Evolutionary conservation across 2,329 filamentous ascomycete species (phyloP).

Genomic region (Penicillium paneum): DNA sequence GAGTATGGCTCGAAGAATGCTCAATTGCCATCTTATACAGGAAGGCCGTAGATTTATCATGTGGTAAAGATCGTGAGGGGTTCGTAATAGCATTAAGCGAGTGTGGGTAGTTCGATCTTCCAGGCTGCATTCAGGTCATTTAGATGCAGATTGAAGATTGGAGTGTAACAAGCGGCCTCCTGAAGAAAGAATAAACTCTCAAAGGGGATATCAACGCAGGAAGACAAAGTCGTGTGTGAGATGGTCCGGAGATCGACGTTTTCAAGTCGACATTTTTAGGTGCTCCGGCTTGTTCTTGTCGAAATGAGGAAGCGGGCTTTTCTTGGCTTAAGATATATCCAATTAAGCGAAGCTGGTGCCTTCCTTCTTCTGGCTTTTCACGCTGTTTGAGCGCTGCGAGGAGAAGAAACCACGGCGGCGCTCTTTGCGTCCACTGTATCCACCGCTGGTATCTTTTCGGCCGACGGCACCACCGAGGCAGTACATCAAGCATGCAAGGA

Average conservation of each 20-base stretch:
- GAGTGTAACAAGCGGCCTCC: conserved; percentile 6
- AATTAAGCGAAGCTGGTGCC: conserved; percentile 20
- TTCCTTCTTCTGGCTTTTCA: conserved; percentile 30
- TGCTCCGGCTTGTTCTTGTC: background rate
- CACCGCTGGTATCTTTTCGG: conserved; percentile 24
- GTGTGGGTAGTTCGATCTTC: conserved; percentile 6
- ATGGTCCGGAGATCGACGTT: conserved; percentile 3
- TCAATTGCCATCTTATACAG: background rate
- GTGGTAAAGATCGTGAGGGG: conserved; percentile 21
- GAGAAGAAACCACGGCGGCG: conserved; percentile 41
- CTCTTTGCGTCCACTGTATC: conserved; percentile 38
- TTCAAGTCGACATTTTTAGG: background rate
- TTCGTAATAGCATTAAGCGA: conserved; percentile 25
- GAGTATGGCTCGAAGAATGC: background rate
- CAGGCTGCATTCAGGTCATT: background rate
- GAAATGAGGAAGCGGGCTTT: background rate
- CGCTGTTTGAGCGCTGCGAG: conserved; percentile 28
- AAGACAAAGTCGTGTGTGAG: background rate
- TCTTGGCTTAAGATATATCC: background rate
- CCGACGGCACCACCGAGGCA: conserved; percentile 48
- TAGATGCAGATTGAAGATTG: background rate
- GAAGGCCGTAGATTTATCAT: background rate
- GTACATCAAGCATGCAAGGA: conserved; percentile 57
- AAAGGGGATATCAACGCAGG: conserved; percentile 16
- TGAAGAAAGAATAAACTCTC: conserved; percentile 5